These are phyloP conservation scores for Phialemonium atrogriseum DNA, from an alignment of 2,329 filamentous ascomycete species.

Conservation along the genomic window DNA sequence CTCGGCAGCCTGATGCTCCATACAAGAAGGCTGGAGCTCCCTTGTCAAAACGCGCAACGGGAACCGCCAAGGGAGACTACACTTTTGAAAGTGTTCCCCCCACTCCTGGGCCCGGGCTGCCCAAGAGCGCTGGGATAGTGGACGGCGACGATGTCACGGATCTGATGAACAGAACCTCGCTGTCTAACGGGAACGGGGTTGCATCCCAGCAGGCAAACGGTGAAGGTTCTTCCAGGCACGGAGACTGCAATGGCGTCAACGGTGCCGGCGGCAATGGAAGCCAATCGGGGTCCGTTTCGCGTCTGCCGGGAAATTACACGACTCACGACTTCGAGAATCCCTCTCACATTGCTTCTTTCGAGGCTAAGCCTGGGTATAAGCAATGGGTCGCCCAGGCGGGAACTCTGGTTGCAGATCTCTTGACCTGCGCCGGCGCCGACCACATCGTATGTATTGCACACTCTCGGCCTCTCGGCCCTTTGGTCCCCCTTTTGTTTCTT, in stretches of 20 bases:
- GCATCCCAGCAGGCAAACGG: conserved; percentile 13
- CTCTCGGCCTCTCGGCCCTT: background rate
- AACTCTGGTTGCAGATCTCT: conserved; percentile 84
- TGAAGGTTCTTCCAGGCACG: too few relatives aligned
- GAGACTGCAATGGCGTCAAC: conserved; percentile 2
- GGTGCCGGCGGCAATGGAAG: conserved; percentile 18
- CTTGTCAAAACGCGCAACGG: conserved; percentile 57
- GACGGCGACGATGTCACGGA: conserved; percentile 67
- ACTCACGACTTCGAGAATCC: conserved; percentile 60
- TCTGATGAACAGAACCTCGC: conserved; percentile 59
- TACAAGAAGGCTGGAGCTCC: conserved; percentile 95
- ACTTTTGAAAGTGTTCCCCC: conserved; percentile 89
- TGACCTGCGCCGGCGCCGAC: conserved; percentile 92
- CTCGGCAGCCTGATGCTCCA: conserved; percentile 87
- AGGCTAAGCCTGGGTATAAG: conserved; percentile 87
- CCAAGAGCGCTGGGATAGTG: conserved; percentile 54
- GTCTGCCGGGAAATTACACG: conserved; percentile 31
- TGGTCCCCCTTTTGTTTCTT: too few relatives aligned
- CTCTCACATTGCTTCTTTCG: conserved; percentile 47
- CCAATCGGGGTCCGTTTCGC: conserved; percentile 1
- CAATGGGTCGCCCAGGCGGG: conserved; percentile 98
- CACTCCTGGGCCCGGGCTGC: conserved; percentile 67
- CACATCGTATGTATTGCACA: conserved; percentile 57
- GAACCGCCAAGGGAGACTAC: conserved; percentile 46
- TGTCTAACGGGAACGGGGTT: conserved; percentile 38